A percentile compares a stretch with the other conserved stretches of the same genome.
phyloP scores from a whole-genome alignment of 306 rosid species.

The Coriaria nepalensis region DNA sequence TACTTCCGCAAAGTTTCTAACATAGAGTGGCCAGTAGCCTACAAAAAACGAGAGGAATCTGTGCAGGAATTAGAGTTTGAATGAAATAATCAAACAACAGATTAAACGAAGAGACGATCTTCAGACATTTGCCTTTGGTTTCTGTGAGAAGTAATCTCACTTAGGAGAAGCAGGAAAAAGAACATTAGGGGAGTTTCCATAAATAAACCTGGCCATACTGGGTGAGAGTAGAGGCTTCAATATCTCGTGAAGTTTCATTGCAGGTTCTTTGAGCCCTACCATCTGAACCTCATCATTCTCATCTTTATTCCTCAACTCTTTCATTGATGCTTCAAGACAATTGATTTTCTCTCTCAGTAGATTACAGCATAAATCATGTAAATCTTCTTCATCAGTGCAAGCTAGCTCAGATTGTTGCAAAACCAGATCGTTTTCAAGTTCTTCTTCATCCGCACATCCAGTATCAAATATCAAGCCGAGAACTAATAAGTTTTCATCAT shows the following conservation, averaged over 20 bases:
- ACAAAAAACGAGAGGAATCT: background rate
- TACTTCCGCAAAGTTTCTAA: no score
- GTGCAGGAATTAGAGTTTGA: no score
- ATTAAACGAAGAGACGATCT: no score
- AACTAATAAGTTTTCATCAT: no score
- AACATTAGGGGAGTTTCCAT: conserved; percentile 6
- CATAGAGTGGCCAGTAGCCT: conserved; percentile 5
- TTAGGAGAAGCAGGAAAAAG: background rate
- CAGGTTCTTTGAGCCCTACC: conserved; percentile 26
- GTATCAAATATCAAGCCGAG: no score
- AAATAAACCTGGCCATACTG: conserved; percentile 39
- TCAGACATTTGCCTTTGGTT: no score
- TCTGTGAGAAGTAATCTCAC: no score
- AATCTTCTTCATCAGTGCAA: conserved; percentile 27
- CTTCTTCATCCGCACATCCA: no score
- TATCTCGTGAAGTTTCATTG: conserved; percentile 39
- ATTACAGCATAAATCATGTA: conserved; percentile 34
- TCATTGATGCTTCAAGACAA: conserved; percentile 25
- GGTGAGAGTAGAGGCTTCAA: conserved; percentile 26
- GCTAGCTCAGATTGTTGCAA: conserved; percentile 46
- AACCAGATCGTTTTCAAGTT: conserved; percentile 40
- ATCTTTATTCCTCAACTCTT: conserved; percentile 25
- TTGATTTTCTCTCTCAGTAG: conserved; percentile 40
- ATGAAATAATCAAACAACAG: no score
- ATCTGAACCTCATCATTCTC: conserved; percentile 24